Percentiles rank a stretch among this genome's conserved stretches.
Conservation (phyloP, 768 basidiomycete genomes). For the Chlorophyllum brunneum region DNA sequence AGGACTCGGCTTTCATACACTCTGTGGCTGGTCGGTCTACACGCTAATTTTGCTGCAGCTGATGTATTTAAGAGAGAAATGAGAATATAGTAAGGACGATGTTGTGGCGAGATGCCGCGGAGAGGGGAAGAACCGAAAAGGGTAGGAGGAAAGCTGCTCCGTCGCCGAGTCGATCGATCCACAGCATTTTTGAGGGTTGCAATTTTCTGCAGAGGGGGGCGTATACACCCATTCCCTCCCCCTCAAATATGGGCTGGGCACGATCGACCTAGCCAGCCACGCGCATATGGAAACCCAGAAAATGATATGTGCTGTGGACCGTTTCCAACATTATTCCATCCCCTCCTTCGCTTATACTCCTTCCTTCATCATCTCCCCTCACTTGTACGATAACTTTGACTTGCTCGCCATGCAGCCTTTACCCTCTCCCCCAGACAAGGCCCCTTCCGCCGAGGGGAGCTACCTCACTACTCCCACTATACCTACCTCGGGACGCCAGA, state of each 20-base stretch:
- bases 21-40: slow-evolving; percentile 5
- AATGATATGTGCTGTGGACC: slow-evolving; percentile 8
- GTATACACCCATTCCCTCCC: neutral
- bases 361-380: neutral
- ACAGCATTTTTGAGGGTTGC: slow-evolving; percentile 7
- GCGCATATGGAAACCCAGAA: slow-evolving; percentile 8
- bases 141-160: slow-evolving; percentile 8
- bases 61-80: slow-evolving; percentile 10
- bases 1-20: slow-evolving; percentile 12
- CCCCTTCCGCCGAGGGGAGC: neutral
- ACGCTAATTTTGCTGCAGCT: slow-evolving; percentile 9
- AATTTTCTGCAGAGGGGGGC: slow-evolving; percentile 6
- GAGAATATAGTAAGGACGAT: slow-evolving; percentile 4
- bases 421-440: neutral
- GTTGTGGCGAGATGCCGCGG: slow-evolving; percentile 10
- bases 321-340: slow-evolving; percentile 6
- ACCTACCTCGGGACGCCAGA: slow-evolving; percentile 43
- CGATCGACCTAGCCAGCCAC: neutral
- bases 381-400: neutral
- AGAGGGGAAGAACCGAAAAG: slow-evolving; percentile 7
- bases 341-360: slow-evolving; percentile 1
- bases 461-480: slow-evolving; percentile 16
- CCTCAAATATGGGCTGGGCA: slow-evolving; percentile 9
- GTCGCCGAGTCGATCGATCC: slow-evolving; percentile 9
- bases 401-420: slow-evolving; percentile 1